phyloP scores from a whole-genome alignment of 2,329 filamentous ascomycete species.

The Xylariaceae sp. region DNA sequence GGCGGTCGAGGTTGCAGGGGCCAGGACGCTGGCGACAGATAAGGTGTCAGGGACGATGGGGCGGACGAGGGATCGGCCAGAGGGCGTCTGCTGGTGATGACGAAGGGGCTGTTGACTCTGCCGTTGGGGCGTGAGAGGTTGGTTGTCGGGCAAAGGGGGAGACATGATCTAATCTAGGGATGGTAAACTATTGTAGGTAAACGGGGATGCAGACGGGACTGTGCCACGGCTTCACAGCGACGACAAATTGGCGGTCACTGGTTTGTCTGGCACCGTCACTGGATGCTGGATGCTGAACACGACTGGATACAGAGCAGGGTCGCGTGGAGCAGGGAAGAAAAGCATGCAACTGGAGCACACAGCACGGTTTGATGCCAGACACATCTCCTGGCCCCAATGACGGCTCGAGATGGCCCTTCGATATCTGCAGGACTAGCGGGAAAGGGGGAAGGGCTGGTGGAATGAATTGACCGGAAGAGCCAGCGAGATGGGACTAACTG shows the following conservation, averaged over 20 bases:
- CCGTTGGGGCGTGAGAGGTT: constrained; percentile 16
- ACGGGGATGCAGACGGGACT: not conserved
- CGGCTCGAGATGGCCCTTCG: too few relatives aligned
- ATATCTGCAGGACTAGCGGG: too few relatives aligned
- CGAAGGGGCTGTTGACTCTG: constrained; percentile 16
- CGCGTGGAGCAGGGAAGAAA: too few relatives aligned
- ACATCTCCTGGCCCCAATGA: too few relatives aligned
- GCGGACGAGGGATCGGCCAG: constrained; percentile 21
- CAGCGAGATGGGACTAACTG: too few relatives aligned
- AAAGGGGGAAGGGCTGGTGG: too few relatives aligned
- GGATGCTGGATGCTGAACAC: too few relatives aligned
- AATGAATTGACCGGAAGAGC: too few relatives aligned
- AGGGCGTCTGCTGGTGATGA: constrained; percentile 17
- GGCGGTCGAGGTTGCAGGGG: constrained; percentile 6
- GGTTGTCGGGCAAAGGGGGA: constrained; percentile 29
- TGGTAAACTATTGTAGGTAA: not conserved
- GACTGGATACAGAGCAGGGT: too few relatives aligned
- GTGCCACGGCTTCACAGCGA: not conserved
- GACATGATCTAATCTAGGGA: constrained; percentile 23
- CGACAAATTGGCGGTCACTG: not conserved
- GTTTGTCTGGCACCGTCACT: too few relatives aligned
- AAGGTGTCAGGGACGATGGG: constrained; percentile 5
- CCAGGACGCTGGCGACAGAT: constrained; percentile 9
- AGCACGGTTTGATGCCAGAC: too few relatives aligned
- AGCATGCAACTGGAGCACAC: too few relatives aligned